These are phyloP conservation scores for Kingdonia uniflora DNA, from an alignment of 164 flowering plant genomes.

Conservation along the genomic window DNA sequence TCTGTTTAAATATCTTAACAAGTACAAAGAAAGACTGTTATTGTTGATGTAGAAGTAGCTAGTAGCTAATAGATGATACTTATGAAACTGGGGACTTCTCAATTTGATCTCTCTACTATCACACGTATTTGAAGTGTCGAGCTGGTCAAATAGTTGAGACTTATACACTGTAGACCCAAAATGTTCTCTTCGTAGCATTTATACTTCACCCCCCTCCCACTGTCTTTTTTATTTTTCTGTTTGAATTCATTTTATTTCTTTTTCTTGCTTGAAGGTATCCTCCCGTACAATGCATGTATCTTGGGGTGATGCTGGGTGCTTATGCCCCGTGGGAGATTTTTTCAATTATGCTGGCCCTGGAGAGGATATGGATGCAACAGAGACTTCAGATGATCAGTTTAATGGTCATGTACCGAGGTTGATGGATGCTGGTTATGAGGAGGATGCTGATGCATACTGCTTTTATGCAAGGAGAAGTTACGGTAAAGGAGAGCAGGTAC, in stretches of 20 bases:
- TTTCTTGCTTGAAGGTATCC: slow-evolving; percentile 51
- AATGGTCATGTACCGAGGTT: slow-evolving; percentile 25
- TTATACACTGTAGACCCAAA: too few species aligned
- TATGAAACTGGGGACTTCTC: too few species aligned
- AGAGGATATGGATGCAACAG: slow-evolving; percentile 27
- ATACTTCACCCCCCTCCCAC: too few species aligned
- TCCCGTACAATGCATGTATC: slow-evolving; percentile 82
- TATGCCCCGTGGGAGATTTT: slow-evolving; percentile 92
- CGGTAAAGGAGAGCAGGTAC: slow-evolving; percentile 76
- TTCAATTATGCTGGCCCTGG: slow-evolving; percentile 89
- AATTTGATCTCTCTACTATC: too few species aligned
- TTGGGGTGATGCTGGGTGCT: slow-evolving; percentile 96
- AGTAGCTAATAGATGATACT: too few species aligned
- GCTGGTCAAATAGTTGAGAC: too few species aligned
- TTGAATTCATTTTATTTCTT: neutral
- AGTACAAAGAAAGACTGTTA: too few species aligned
- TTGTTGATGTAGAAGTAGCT: too few species aligned
- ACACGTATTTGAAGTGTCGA: too few species aligned
- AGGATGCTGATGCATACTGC: slow-evolving; percentile 54
- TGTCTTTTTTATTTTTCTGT: too few species aligned
- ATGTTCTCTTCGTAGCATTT: too few species aligned
- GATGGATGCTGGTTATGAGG: slow-evolving; percentile 70
- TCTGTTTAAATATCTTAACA: too few species aligned
- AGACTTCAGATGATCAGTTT: slow-evolving; percentile 11
- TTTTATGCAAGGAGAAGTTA: slow-evolving; percentile 76